phyloP scores from a whole-genome alignment of 768 basidiomycete genomes.

The Pisolithus microcarpus region DNA sequence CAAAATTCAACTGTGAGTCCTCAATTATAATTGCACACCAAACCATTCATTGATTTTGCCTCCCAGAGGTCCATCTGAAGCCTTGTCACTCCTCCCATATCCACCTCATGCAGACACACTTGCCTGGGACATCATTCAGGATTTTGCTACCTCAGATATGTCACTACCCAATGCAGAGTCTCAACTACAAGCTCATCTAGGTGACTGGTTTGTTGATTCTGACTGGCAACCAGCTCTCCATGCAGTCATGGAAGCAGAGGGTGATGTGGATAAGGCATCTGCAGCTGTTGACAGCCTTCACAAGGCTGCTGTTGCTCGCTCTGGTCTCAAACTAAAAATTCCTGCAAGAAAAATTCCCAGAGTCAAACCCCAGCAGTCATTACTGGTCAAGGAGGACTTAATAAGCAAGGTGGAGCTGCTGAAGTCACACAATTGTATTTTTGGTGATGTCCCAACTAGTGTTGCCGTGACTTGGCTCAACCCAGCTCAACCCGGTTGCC shows the following conservation, averaged over 20 bases:
- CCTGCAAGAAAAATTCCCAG: no score
- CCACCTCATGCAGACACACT: neutral
- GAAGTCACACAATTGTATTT: slow-evolving; percentile 8
- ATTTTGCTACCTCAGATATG: slow-evolving; percentile 12
- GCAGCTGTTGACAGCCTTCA: neutral
- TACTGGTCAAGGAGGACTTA: slow-evolving; percentile 4
- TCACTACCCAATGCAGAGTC: slow-evolving; percentile 10
- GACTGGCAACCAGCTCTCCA: slow-evolving; percentile 4
- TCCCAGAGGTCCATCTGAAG: neutral
- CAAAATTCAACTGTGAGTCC: slow-evolving; percentile 9
- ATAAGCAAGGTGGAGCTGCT: slow-evolving; percentile 8
- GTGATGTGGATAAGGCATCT: neutral
- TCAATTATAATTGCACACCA: neutral
- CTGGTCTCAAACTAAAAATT: neutral
- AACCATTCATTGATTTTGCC: neutral
- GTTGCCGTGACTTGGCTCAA: no score
- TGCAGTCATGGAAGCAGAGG: slow-evolving; percentile 8
- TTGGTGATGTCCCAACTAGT: slow-evolving; percentile 4
- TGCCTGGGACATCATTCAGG: slow-evolving; percentile 5
- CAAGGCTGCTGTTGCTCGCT: neutral
- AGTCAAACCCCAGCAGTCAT: neutral
- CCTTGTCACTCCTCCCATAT: neutral
- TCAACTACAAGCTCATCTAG: slow-evolving; percentile 5
- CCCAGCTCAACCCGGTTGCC: no score
- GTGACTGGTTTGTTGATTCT: slow-evolving; percentile 1